Percentiles rank a stretch among this genome's conserved stretches.
phyloP scores from a whole-genome alignment of 345 rosid species.

The Citrus medica region DNA sequence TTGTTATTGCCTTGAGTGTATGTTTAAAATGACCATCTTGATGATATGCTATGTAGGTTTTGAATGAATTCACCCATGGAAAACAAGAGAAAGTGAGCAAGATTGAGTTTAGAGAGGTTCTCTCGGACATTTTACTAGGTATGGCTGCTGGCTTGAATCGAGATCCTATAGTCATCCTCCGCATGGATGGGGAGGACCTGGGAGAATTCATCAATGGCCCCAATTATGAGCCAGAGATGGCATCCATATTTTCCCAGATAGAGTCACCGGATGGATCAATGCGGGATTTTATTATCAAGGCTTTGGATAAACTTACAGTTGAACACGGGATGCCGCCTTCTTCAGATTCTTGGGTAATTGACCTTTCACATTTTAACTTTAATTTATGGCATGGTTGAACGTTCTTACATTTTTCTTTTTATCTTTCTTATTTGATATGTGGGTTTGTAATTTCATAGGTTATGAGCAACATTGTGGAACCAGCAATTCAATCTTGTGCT shows the following conservation, averaged over 20 bases:
- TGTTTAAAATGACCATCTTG: not conserved
- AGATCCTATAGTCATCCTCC: conserved; percentile 90
- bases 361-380: not conserved
- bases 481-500: conserved; percentile 43
- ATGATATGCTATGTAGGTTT: conserved; percentile 40
- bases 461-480: conserved; percentile 68
- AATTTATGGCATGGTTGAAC: not conserved
- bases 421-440: not conserved
- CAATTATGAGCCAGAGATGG: conserved; percentile 61
- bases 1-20: not conserved
- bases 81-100: conserved; percentile 77
- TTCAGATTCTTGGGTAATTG: conserved; percentile 77
- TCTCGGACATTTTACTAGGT: conserved; percentile 82
- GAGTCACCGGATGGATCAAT: conserved; percentile 42
- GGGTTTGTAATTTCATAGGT: conserved; percentile 42
- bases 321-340: conserved; percentile 92
- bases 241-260: conserved; percentile 49
- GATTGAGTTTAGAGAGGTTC: conserved; percentile 78
- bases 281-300: conserved; percentile 48
- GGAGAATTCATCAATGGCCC: conserved; percentile 68
- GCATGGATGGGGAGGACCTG: conserved; percentile 96
- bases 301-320: conserved; percentile 68
- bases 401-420: not conserved
- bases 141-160: conserved; percentile 98
- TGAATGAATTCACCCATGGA: conserved; percentile 87